Conservation (phyloP, 306 rosid genomes). For the Castanea mollissima region DNA sequence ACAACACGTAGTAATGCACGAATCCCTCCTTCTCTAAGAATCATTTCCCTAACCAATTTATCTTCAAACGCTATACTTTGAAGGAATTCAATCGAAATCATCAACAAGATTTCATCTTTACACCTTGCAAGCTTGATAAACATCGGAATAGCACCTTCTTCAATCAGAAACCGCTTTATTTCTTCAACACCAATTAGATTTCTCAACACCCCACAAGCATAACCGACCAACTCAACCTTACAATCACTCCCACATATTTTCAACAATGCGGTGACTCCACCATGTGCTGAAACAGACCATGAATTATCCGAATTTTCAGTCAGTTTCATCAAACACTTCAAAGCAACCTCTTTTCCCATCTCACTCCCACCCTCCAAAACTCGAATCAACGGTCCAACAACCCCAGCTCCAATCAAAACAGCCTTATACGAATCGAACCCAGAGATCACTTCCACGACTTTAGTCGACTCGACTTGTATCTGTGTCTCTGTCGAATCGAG, state of each 20-base stretch:
- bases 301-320: slow-evolving; percentile 83
- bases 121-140: slow-evolving; percentile 51
- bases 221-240: slow-evolving; percentile 51
- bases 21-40: slow-evolving; percentile 71
- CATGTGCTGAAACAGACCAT: slow-evolving; percentile 91
- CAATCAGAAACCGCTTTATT: slow-evolving; percentile 79
- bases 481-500: slow-evolving; percentile 58
- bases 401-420: slow-evolving; percentile 52
- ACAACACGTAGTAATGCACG: slow-evolving; percentile 51
- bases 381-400: slow-evolving; percentile 61
- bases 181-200: slow-evolving; percentile 76
- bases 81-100: slow-evolving; percentile 58
- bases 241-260: slow-evolving; percentile 54
- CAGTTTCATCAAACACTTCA: slow-evolving; percentile 55
- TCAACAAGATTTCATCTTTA: slow-evolving; percentile 60
- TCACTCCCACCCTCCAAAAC: slow-evolving; percentile 71
- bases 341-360: slow-evolving; percentile 46
- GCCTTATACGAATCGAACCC: slow-evolving; percentile 54
- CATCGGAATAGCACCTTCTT: slow-evolving; percentile 62
- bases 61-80: slow-evolving; percentile 67
- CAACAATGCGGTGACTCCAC: slow-evolving; percentile 73
- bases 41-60: slow-evolving; percentile 44
- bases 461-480: slow-evolving; percentile 57
- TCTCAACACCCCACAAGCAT: slow-evolving; percentile 69
- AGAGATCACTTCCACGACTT: slow-evolving; percentile 50